These are phyloP conservation scores for Phytophthora fragariaefolia DNA, from an alignment of 352 stramenopile genomes.

Conservation along the genomic window DNA sequence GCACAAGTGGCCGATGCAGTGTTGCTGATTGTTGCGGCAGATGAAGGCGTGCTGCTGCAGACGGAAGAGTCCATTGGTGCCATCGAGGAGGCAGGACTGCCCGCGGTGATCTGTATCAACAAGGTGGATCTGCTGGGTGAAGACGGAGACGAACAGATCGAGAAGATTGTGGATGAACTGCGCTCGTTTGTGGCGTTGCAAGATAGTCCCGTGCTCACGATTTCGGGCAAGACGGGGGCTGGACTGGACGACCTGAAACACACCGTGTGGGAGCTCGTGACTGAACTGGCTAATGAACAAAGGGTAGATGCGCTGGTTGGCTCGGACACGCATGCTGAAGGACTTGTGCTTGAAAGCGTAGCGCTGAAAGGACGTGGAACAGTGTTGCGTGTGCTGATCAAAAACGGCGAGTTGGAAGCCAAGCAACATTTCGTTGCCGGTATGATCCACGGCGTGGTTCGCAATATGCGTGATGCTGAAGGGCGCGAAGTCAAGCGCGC, in stretches of 20 bases:
- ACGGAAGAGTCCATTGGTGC: constrained; percentile 97
- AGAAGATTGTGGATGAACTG: constrained; percentile 59
- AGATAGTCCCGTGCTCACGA: constrained; percentile 68
- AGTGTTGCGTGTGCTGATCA: constrained; percentile 77
- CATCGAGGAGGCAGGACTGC: constrained; percentile 79
- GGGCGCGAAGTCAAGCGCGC: constrained; percentile 59
- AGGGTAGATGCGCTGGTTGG: constrained; percentile 52
- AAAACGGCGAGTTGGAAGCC: constrained; percentile 60
- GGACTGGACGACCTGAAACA: constrained; percentile 64
- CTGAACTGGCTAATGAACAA: constrained; percentile 34
- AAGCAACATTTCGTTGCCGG: constrained; percentile 85
- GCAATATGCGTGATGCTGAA: constrained; percentile 63
- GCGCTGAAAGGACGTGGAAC: constrained; percentile 69
- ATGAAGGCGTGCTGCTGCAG: constrained; percentile 99
- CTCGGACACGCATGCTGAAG: constrained; percentile 47
- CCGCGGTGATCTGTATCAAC: constrained; percentile 85
- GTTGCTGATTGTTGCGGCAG: constrained; percentile 96
- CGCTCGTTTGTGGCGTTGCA: constrained; percentile 87
- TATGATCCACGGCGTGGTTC: constrained; percentile 87
- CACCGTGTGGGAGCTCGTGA: constrained; percentile 47
- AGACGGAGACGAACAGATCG: constrained; percentile 42
- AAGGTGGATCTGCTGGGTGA: constrained; percentile 82
- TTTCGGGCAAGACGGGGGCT: constrained; percentile 71
- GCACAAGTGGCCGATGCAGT: constrained; percentile 98
- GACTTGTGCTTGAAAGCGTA: constrained; percentile 80